Base-by-base conservation (phyloP, 805 yeast genomes). In the Candida silvicultrix region DNA sequence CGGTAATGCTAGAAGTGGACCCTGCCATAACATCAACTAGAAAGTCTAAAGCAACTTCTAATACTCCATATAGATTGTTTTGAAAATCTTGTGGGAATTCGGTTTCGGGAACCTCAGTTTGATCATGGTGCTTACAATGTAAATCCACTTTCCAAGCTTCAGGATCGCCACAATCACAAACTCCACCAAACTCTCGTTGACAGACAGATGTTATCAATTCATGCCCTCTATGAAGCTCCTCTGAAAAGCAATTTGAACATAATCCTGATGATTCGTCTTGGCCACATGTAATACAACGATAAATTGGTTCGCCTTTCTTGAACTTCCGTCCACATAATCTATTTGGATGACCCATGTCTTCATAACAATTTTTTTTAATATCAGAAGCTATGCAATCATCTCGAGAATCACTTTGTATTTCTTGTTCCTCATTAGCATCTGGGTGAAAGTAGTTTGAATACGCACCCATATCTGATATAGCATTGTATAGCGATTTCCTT, bases 241-340 rank as follows among this genome's bases (percentile, higher is more conserved):
- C 78, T 42, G 81, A 78, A 65, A 71, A 90, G 60, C 98, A 90
- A 48, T 74, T 68, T 11, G 81, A 74, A 61, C 98, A 90, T 10
- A 90, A 65, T 0, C 90, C 95, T 63, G 95, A 85, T 0, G 92
- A 81, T 40, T 86, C 95, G 58, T 88, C 95, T 43, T 74, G 74
- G 0, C 88, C 90, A 65, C 95, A 73, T 31, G 90, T 76, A 31
- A 80, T 56, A 59, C 96, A 88, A 38, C 89, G 70, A 59, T 85
- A 85, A 3, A 88, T 83, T 0, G 94, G 89, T 58, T 87, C 95
- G 6, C 96, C 95, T 42, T 80, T 76, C 40, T 77, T 70, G 55
- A 88, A 83, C 43, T 81, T 80, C 19, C 83, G 69, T 2, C 88
- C 84, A 62, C 96, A 88, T 0, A 92, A 83, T 62, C 86, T 69